Evolutionary conservation across 306 rosid genomes (phyloP).

Genomic region (Rosa chinensis): DNA sequence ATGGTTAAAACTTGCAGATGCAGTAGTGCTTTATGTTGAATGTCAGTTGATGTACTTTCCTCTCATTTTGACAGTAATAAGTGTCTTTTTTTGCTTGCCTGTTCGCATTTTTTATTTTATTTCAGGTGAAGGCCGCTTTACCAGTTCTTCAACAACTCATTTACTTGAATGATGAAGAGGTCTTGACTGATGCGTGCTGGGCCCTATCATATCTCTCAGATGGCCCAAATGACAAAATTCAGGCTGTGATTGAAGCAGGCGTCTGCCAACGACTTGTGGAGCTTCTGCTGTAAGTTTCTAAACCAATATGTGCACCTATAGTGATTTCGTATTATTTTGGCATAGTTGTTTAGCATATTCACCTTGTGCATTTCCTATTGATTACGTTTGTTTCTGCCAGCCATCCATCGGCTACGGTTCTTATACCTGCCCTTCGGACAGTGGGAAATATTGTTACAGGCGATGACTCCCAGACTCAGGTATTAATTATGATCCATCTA

Average conservation of each 20-base stretch:
- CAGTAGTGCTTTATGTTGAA: not conserved
- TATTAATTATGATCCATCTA: constrained; percentile 16
- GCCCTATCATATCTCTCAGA: constrained; percentile 69
- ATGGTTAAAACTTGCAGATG: constrained; percentile 1
- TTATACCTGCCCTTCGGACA: constrained; percentile 63
- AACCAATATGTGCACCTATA: not conserved
- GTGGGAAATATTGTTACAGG: constrained; percentile 65
- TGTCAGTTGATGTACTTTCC: constrained; percentile 1
- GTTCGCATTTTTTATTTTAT: constrained; percentile 22
- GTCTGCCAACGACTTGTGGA: constrained; percentile 59
- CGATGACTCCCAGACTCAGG: constrained; percentile 71
- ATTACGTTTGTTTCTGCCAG: constrained; percentile 34
- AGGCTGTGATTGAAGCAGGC: constrained; percentile 62
- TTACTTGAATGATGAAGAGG: constrained; percentile 56
- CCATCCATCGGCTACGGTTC: constrained; percentile 57
- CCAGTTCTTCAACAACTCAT: constrained; percentile 55
- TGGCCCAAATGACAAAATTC: constrained; percentile 53
- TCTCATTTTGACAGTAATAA: not conserved
- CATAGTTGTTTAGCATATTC: not conserved
- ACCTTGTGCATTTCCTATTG: not conserved
- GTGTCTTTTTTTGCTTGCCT: not conserved
- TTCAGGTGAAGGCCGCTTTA: constrained; percentile 64
- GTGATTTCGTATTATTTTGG: not conserved
- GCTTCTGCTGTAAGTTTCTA: constrained; percentile 52
- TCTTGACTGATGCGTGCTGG: constrained; percentile 64